Percentiles rank a stretch among this genome's conserved stretches.
Evolutionary conservation across 768 basidiomycete genomes (phyloP).

Genomic region (Harrya chromipes): DNA sequence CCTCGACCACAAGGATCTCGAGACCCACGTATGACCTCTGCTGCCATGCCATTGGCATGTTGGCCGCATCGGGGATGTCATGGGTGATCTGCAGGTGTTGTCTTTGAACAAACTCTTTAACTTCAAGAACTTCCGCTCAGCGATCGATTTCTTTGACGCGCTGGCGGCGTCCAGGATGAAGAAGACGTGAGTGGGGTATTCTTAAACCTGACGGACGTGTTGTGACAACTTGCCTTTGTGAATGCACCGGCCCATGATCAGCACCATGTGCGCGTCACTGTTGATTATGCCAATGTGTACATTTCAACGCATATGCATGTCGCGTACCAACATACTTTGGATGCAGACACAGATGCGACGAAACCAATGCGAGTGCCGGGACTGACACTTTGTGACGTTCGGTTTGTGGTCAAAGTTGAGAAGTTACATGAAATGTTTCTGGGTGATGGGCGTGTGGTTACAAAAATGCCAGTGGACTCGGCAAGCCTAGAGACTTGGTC

Average conservation of each 20-base stretch:
- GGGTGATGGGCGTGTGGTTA: slow-evolving; percentile 17
- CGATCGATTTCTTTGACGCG: slow-evolving; percentile 28
- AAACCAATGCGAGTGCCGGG: slow-evolving; percentile 32
- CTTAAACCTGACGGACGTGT: neutral
- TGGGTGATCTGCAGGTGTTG: slow-evolving; percentile 14
- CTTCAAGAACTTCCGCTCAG: slow-evolving; percentile 23
- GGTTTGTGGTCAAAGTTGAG: slow-evolving; percentile 46
- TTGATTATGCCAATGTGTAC: slow-evolving; percentile 23
- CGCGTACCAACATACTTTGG: slow-evolving; percentile 15
- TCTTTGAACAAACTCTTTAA: slow-evolving; percentile 28
- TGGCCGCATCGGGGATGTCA: slow-evolving; percentile 6
- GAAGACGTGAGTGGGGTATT: slow-evolving; percentile 30
- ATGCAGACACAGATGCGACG: slow-evolving; percentile 5
- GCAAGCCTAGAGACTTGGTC: slow-evolving; percentile 19
- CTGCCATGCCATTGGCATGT: slow-evolving; percentile 31
- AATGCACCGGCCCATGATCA: slow-evolving; percentile 6
- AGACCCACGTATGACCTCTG: slow-evolving; percentile 36
- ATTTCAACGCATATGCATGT: slow-evolving; percentile 28
- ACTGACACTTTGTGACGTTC: slow-evolving; percentile 50
- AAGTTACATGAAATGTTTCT: slow-evolving; percentile 26
- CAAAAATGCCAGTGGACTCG: slow-evolving; percentile 17
- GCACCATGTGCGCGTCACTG: slow-evolving; percentile 32
- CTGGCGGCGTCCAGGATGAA: slow-evolving; percentile 26
- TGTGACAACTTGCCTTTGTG: too few relatives aligned
- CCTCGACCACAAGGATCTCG: slow-evolving; percentile 33